Conservation (phyloP, 108 stramenopile species). For the Nannochloropsis salina region DNA sequence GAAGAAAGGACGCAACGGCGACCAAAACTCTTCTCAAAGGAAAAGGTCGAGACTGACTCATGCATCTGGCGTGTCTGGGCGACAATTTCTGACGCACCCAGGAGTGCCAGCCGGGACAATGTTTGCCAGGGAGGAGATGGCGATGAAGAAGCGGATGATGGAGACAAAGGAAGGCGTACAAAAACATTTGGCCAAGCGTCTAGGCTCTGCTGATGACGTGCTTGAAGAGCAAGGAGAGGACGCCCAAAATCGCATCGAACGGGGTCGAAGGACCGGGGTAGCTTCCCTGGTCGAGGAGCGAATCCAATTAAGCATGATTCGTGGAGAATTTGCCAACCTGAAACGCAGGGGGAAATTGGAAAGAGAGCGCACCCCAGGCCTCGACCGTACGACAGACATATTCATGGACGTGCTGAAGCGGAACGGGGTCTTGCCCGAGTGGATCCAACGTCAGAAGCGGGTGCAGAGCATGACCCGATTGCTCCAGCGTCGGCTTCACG, state of each 20-base stretch:
- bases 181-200: neutral
- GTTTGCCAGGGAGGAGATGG: slow-evolving; percentile 15
- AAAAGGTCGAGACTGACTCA: neutral
- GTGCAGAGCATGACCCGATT: neutral
- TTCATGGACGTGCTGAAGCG: slow-evolving; percentile 12
- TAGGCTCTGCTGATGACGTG: neutral
- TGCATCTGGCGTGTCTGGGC: neutral
- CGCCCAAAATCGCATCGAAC: neutral
- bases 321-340: slow-evolving; percentile 20
- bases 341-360: slow-evolving; percentile 20
- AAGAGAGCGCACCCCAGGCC: neutral
- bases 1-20: neutral
- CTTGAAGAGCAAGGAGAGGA: neutral
- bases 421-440: neutral
- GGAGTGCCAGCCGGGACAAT: neutral
- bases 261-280: neutral
- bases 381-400: neutral
- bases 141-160: neutral
- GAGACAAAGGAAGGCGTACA: neutral
- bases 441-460: slow-evolving; percentile 2
- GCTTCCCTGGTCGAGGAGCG: neutral
- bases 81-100: neutral
- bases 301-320: slow-evolving; percentile 16
- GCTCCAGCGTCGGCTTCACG: neutral
- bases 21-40: neutral